These are phyloP conservation scores for Backusella sp. DNA, from an alignment of 192 early-diverging fungal species.

Conservation along the genomic window DNA sequence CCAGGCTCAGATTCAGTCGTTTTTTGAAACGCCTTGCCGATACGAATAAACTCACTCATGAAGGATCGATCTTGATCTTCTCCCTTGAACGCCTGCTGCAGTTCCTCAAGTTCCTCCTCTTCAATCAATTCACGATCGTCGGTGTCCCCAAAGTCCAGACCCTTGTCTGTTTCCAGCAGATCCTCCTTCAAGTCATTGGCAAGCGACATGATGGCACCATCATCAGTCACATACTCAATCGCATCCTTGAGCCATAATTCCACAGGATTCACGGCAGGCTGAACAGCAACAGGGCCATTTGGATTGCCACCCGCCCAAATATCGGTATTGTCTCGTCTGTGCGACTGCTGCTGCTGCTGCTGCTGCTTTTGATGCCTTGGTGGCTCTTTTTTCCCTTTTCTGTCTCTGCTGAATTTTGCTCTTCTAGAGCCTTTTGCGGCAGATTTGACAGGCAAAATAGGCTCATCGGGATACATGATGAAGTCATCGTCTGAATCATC, in stretches of 20 bases:
- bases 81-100: slow-evolving; percentile 42
- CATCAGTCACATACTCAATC: slow-evolving; percentile 13
- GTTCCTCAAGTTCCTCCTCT: slow-evolving; percentile 45
- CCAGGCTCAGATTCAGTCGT: background rate
- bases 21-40: slow-evolving; percentile 13
- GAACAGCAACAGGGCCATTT: background rate
- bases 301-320: slow-evolving; percentile 10
- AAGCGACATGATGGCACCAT: background rate
- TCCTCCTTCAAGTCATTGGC: slow-evolving; percentile 17
- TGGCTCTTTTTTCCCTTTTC: background rate
- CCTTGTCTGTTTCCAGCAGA: slow-evolving; percentile 33
- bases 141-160: slow-evolving; percentile 38
- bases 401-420: background rate
- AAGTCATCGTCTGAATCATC: slow-evolving; percentile 35
- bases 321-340: background rate
- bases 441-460: background rate
- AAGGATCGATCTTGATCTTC: slow-evolving; percentile 18
- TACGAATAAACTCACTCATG: slow-evolving; percentile 15
- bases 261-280: slow-evolving; percentile 19
- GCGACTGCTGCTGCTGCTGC: background rate
- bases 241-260: slow-evolving; percentile 36
- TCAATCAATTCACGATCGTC: slow-evolving; percentile 46
- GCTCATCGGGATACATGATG: slow-evolving; percentile 15
- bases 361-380: background rate
- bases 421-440: background rate